These are phyloP conservation scores for Mediolabrus comicus DNA, from an alignment of 108 stramenopile genomes.

Conservation along the genomic window DNA sequence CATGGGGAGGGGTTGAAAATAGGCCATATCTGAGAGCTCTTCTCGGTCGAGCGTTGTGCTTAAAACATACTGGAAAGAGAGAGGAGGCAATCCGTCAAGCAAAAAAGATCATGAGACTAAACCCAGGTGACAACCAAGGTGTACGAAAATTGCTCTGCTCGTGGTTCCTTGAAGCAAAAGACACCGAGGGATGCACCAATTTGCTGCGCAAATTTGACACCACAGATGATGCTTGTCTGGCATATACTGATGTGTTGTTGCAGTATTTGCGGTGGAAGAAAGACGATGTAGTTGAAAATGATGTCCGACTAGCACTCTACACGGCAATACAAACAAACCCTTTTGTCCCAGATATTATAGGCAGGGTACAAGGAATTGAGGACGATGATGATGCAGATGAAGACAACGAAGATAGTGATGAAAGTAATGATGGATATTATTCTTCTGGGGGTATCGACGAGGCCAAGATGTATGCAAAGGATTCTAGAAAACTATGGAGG, in stretches of 20 bases:
- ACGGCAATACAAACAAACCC: slow-evolving; percentile 9
- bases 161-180: slow-evolving; percentile 10
- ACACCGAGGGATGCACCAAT: slow-evolving; percentile 14
- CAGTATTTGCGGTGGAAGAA: slow-evolving; percentile 21
- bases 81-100: slow-evolving; percentile 6
- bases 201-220: slow-evolving; percentile 11
- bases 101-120: background rate
- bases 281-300: slow-evolving; percentile 25
- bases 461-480: slow-evolving; percentile 15
- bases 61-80: slow-evolving; percentile 6
- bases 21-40: slow-evolving; percentile 7
- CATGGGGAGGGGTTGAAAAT: background rate
- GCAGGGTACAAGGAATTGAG: background rate
- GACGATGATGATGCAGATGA: background rate
- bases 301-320: slow-evolving; percentile 16
- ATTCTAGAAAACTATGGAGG: slow-evolving; percentile 8
- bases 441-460: slow-evolving; percentile 8
- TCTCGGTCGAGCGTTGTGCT: background rate
- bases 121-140: slow-evolving; percentile 2
- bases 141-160: background rate
- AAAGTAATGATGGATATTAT: background rate
- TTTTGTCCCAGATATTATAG: slow-evolving; percentile 21
- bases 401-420: background rate
- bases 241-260: slow-evolving; percentile 29
- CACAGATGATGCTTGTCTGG: background rate